These are phyloP conservation scores for Fraxinus platypoda DNA, from an alignment of 305 asterid genomes.

Conservation along the genomic window DNA sequence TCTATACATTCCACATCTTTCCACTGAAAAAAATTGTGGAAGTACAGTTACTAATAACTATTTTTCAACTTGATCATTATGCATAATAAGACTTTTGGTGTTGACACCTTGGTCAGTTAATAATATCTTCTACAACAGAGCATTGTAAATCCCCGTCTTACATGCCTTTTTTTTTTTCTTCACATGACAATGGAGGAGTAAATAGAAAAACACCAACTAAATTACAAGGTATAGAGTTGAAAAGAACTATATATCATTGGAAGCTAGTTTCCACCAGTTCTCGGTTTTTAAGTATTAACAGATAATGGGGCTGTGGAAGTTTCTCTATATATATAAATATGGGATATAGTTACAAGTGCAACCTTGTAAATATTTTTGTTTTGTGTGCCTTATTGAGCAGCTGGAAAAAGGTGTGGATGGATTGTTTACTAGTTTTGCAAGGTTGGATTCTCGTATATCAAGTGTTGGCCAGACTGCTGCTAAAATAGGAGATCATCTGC, in stretches of 20 bases:
- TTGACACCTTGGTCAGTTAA: background rate
- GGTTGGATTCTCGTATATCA: constrained; percentile 96
- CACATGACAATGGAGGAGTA: background rate
- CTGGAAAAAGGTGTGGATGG: constrained; percentile 98
- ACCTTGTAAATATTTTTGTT: constrained; percentile 16
- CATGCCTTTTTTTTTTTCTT: background rate
- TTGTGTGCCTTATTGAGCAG: constrained; percentile 41
- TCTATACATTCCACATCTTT: background rate
- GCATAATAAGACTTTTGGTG: background rate
- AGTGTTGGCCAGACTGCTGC: constrained; percentile 99
- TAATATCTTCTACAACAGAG: background rate
- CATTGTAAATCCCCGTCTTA: background rate
- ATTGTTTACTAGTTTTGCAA: constrained; percentile 85
- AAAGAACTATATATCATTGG: background rate
- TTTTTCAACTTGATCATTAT: background rate
- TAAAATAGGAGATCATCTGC: constrained; percentile 96
- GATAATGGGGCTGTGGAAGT: background rate
- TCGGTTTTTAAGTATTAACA: background rate
- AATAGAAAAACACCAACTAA: background rate
- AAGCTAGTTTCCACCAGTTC: background rate
- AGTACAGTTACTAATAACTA: background rate
- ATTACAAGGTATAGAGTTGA: background rate
- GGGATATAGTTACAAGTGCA: constrained; percentile 7
- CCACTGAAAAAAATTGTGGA: background rate
- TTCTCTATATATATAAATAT: constrained; percentile 3